Percentiles rank a stretch among this genome's conserved stretches.
Conservation (phyloP, 164 flowering plant genomes). For the Piper betle region DNA sequence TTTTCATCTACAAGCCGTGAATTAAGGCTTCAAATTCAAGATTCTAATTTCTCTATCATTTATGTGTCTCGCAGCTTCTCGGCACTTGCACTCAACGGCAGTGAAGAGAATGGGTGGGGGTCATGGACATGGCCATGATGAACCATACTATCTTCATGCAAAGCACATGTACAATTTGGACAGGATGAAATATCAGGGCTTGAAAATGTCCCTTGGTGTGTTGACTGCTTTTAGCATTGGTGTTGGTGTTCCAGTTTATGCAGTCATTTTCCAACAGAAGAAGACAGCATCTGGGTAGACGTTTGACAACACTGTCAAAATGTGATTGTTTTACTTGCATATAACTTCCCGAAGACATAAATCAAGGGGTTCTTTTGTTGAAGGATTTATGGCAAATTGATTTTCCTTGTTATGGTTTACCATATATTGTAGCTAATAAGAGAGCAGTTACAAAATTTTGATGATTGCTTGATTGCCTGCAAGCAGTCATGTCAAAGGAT, state of each 20-base stretch:
- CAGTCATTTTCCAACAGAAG: slow-evolving; percentile 86
- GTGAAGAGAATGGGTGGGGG: slow-evolving; percentile 72
- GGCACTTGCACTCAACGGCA: slow-evolving; percentile 75
- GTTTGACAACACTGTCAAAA: not conserved
- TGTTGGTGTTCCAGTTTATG: slow-evolving; percentile 68
- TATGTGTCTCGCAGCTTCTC: slow-evolving; percentile 20
- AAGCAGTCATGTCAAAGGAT: no score
- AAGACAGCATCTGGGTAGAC: slow-evolving; percentile 56
- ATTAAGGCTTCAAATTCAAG: no score
- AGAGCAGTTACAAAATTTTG: no score
- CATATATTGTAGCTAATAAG: no score
- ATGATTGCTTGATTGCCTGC: no score
- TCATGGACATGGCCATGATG: slow-evolving; percentile 51
- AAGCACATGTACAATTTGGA: slow-evolving; percentile 98
- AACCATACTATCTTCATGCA: slow-evolving; percentile 75
- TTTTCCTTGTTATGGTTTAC: no score
- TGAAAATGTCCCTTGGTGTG: slow-evolving; percentile 60
- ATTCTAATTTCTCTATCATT: not conserved
- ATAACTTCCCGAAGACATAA: no score
- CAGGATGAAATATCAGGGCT: slow-evolving; percentile 57
- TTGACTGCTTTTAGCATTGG: slow-evolving; percentile 68
- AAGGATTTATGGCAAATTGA: no score
- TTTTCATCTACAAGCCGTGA: no score
- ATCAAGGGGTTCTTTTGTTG: no score
- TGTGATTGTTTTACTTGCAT: not conserved